Percentiles rank a stretch among this genome's conserved stretches.
These are phyloP conservation scores for Allantophomopsis cytisporea DNA, from an alignment of 2,329 filamentous ascomycete species.

Conservation along the genomic window DNA sequence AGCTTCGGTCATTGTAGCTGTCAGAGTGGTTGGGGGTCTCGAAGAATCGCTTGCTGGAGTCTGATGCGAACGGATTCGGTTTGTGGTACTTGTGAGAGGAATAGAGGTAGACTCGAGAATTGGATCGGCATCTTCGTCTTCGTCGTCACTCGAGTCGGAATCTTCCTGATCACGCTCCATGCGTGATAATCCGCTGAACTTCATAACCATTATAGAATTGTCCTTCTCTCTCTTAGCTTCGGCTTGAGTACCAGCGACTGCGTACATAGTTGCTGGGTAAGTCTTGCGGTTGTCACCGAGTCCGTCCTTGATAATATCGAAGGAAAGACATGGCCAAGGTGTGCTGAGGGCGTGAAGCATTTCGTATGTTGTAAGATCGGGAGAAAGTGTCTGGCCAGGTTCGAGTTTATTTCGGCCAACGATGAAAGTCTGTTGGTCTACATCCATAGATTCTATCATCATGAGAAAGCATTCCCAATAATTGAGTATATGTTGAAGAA, in stretches of 20 bases:
- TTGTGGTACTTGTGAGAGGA: slow-evolving; percentile 75
- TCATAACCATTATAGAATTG: slow-evolving; percentile 92
- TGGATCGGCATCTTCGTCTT: slow-evolving; percentile 66
- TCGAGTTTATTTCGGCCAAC: slow-evolving; percentile 86
- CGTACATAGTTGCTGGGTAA: slow-evolving; percentile 94
- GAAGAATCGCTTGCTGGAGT: slow-evolving; percentile 57
- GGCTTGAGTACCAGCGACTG: slow-evolving; percentile 88
- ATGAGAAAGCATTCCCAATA: slow-evolving; percentile 8
- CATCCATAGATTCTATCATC: slow-evolving; percentile 63
- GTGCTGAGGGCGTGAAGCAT: slow-evolving; percentile 93
- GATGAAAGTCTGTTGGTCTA: slow-evolving; percentile 91
- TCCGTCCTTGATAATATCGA: slow-evolving; percentile 77
- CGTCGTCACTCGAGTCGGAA: slow-evolving; percentile 55
- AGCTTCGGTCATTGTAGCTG: slow-evolving; percentile 87
- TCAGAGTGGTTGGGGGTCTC: slow-evolving; percentile 66
- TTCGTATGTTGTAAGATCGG: slow-evolving; percentile 89
- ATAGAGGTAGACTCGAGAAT: slow-evolving; percentile 90
- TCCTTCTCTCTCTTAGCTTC: slow-evolving; percentile 62
- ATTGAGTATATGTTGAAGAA: slow-evolving; percentile 2
- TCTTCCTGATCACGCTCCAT: slow-evolving; percentile 63
- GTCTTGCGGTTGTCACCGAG: slow-evolving; percentile 80
- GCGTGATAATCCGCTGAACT: slow-evolving; percentile 80
- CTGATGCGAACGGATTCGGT: slow-evolving; percentile 84
- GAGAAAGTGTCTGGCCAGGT: slow-evolving; percentile 78
- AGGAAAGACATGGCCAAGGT: slow-evolving; percentile 93